These are phyloP conservation scores for Aspergillus amoenus DNA, from an alignment of 2,329 filamentous ascomycete species.

Conservation along the genomic window DNA sequence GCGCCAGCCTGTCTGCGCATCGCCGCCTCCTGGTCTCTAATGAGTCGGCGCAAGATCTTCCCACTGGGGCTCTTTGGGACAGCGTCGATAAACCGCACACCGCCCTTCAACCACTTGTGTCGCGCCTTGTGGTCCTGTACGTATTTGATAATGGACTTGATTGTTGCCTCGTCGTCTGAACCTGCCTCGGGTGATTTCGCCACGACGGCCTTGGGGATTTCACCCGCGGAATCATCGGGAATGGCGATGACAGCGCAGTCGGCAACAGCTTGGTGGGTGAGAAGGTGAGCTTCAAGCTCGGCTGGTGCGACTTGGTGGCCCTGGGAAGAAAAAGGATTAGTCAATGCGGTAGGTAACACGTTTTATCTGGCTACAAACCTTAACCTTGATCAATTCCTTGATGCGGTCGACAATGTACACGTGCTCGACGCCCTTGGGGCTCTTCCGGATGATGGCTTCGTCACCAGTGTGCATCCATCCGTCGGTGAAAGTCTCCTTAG, in stretches of 20 bases:
- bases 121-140: conserved; percentile 62
- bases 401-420: conserved; percentile 81
- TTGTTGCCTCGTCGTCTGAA: conserved; percentile 52
- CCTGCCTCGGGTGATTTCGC: conserved; percentile 57
- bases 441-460: conserved; percentile 68
- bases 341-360: background rate
- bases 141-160: conserved; percentile 55
- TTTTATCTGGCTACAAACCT: conserved; percentile 50
- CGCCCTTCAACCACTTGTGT: conserved; percentile 63
- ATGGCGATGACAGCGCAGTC: conserved; percentile 78
- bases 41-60: conserved; percentile 62
- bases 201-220: conserved; percentile 64
- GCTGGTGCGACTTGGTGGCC: conserved; percentile 81
- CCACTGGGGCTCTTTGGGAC: conserved; percentile 64
- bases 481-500: conserved; percentile 74
- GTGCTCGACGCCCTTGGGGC: conserved; percentile 71
- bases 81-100: conserved; percentile 56
- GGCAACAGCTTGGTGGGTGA: conserved; percentile 71
- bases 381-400: conserved; percentile 76
- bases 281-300: conserved; percentile 76
- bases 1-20: conserved; percentile 62
- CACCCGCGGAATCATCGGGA: conserved; percentile 61
- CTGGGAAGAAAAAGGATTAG: conserved; percentile 39
- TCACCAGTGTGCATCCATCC: conserved; percentile 86
- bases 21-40: conserved; percentile 74